Base-by-base conservation (phyloP, 163 green algal species). In the Chlamydomonas reinhardtii region DNA sequence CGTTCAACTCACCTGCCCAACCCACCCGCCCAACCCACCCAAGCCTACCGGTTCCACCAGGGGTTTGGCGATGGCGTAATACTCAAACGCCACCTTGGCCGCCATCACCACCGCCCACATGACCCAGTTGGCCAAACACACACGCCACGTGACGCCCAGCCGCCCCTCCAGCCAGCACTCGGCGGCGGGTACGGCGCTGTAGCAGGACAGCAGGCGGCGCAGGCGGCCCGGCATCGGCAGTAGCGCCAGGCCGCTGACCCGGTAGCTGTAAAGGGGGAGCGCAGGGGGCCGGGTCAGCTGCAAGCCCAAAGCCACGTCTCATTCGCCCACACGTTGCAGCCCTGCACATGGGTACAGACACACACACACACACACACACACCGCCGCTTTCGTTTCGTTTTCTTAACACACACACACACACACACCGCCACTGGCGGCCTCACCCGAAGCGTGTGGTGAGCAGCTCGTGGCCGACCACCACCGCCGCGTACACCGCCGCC, bases 21-120 rank as follows among this genome's bases (percentile, higher is more conserved):
- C 56, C 74, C 59, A 9, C 31, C 56, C 59, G 71, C 16, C 32
- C n/a, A n/a, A n/a, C n/a, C n/a, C n/a, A n/a, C n/a, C n/a, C n/a
- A n/a, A 5, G 31, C 15, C 35, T 0, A 22, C 11, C 59, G 74
- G 16, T 59, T 11, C 34, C 22, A 78, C 83, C 52, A 89, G 29
- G 27, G 83, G 83, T 68, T 64, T 85, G 32, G 62, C 32, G 62
- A 91, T 76, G 31, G 89, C 73, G 72, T 76, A 91, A 70, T 89
- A 91, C 54, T 91, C 87, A 54, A 91, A 91, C 32, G 76, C 81
- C 29, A 69, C 54, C 87, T 91, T 91, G 34, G 77, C n/a, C 24
- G 34, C 59, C 32, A 89, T 27, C 11, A 81, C 69, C 31, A 72
- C 20, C 31, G 35, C 27, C 79, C 79, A 86, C 39, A 86, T 37